These are phyloP conservation scores for Ambrosiella xylebori DNA, from an alignment of 2,329 filamentous ascomycete species.

Conservation along the genomic window DNA sequence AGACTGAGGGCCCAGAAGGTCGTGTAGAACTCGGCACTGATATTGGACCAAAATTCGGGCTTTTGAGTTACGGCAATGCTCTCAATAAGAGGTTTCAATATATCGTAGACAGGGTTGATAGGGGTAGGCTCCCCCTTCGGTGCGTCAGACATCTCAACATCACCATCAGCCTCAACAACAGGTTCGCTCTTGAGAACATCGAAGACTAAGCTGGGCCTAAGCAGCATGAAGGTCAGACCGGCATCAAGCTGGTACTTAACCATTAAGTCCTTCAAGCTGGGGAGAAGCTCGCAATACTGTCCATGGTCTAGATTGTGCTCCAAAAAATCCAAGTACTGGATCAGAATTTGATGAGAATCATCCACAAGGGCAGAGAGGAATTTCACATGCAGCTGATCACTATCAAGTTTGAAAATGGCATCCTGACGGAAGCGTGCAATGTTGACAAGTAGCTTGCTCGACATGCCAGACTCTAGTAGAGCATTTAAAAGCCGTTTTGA, in stretches of 20 bases:
- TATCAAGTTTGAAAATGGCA: constrained; percentile 60
- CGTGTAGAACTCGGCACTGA: constrained; percentile 69
- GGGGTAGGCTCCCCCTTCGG: neutral
- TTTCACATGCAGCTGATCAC: constrained; percentile 68
- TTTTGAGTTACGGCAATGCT: constrained; percentile 46
- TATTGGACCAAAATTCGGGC: constrained; percentile 45
- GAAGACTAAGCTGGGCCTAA: constrained; percentile 54
- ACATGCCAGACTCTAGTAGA: constrained; percentile 59
- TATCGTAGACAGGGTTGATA: constrained; percentile 7
- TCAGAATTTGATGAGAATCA: constrained; percentile 69
- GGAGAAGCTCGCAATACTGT: constrained; percentile 65
- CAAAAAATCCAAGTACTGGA: constrained; percentile 78
- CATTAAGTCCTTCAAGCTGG: constrained; percentile 57
- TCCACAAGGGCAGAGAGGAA: constrained; percentile 76
- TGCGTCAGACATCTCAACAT: constrained; percentile 12
- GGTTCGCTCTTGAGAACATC: constrained; percentile 27
- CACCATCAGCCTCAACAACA: constrained; percentile 1
- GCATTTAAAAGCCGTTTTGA: constrained; percentile 67
- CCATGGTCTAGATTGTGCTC: constrained; percentile 58
- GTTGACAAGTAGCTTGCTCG: constrained; percentile 69
- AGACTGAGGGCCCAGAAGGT: constrained; percentile 86
- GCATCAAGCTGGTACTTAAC: constrained; percentile 63
- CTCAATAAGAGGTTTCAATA: constrained; percentile 54
- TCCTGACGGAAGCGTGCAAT: constrained; percentile 79
- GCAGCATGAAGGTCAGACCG: constrained; percentile 70